Evolutionary conservation across 73 alveolate species (phyloP).

Genomic region (Tetrahymena thermophila): DNA sequence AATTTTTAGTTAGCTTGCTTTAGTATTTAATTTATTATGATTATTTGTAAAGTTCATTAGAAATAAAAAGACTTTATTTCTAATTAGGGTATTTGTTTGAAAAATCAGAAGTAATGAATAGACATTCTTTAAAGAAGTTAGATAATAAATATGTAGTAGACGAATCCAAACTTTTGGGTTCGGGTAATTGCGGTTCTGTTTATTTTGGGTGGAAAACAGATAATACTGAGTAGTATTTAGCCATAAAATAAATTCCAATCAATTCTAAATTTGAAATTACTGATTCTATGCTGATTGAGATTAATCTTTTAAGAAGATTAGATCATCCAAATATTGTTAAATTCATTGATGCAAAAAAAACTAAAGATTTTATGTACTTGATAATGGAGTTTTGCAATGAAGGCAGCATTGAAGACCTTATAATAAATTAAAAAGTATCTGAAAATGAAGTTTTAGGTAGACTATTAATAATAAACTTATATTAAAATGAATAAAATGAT

Average conservation of each 20-base stretch:
- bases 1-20: too few species aligned
- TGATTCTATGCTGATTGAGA: slow-evolving; percentile 67
- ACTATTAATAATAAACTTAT: not conserved
- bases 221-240: slow-evolving; percentile 11
- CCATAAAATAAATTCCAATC: slow-evolving; percentile 34
- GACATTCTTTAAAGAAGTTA: not conserved
- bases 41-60: not conserved
- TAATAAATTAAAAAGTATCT: slow-evolving; percentile 7
- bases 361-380: slow-evolving; percentile 42
- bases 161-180: slow-evolving; percentile 11
- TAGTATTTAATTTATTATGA: too few species aligned
- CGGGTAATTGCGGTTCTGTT: slow-evolving; percentile 33
- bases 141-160: slow-evolving; percentile 32
- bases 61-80: not conserved
- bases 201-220: slow-evolving; percentile 35
- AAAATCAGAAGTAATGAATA: not conserved
- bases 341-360: slow-evolving; percentile 57
- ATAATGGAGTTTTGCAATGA: slow-evolving; percentile 54
- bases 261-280: slow-evolving; percentile 69
- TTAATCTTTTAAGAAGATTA: slow-evolving; percentile 48
- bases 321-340: slow-evolving; percentile 67
- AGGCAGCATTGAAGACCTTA: slow-evolving; percentile 41
- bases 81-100: not conserved
- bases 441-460: slow-evolving; percentile 26
- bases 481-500: too few species aligned